Evolutionary conservation across 371 early-diverging fungal genomes (phyloP).

Genomic region (Coemansia sp.): DNA sequence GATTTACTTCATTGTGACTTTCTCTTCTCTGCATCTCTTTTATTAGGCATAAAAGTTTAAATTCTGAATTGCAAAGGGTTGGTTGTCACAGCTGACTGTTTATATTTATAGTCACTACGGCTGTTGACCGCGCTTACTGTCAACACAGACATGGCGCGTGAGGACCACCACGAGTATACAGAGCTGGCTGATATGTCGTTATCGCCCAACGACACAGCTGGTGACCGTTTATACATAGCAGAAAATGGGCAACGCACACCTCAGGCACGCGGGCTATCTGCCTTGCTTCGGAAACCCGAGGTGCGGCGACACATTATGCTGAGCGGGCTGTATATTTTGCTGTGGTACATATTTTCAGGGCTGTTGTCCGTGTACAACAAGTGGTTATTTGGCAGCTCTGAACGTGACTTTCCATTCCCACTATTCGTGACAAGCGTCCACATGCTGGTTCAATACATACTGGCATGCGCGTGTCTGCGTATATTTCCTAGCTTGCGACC

Average conservation of each 20-base stretch:
- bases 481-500: slow-evolving; percentile 62
- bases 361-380: slow-evolving; percentile 83
- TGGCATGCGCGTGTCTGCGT: slow-evolving; percentile 59
- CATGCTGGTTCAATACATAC: slow-evolving; percentile 69
- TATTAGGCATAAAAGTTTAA: neutral
- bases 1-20: neutral
- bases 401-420: slow-evolving; percentile 76
- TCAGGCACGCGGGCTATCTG: neutral
- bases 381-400: slow-evolving; percentile 80
- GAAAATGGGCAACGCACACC: neutral
- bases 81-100: neutral
- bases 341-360: slow-evolving; percentile 64
- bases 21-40: neutral
- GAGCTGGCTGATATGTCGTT: slow-evolving; percentile 37
- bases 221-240: slow-evolving; percentile 16
- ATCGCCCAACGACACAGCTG: slow-evolving; percentile 4
- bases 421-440: slow-evolving; percentile 75
- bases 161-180: slow-evolving; percentile 36
- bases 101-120: neutral
- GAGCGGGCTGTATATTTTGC: slow-evolving; percentile 17
- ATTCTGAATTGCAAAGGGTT: neutral
- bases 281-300: slow-evolving; percentile 20
- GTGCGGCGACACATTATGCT: slow-evolving; percentile 28
- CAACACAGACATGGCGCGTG: slow-evolving; percentile 13
- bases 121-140: neutral